Base-by-base conservation (phyloP, 2,329 filamentous ascomycete species). In the Neofusicoccum cordaticola region DNA sequence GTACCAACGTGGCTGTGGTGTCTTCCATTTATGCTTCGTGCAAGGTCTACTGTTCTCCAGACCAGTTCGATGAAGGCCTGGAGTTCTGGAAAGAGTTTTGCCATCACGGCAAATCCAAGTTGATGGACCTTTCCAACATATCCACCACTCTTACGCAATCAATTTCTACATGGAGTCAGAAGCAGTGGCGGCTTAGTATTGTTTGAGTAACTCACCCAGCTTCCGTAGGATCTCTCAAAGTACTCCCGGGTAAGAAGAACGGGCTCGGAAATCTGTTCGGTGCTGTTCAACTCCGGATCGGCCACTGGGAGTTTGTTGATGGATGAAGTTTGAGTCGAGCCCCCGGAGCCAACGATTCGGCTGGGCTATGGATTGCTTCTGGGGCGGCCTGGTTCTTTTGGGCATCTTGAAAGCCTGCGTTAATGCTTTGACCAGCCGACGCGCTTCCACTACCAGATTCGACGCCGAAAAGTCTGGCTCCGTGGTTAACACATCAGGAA, bases 211-310 rank as follows among this genome's bases (percentile, higher is more conserved):
- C 60, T 62, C 27, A 52, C 60, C 11, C 4, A 41, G 39, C 42
- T 51, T 6, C 11, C 17, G 47, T 44, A 52, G 15, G 47, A n/a
- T 9, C 60, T 34, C 1, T 52, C 19, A 11, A 17, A 62, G 15
- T 62, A 53, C 17, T 17, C 13, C 2, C 8, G 34, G 3, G 35
- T 41, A 13, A 62, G 48, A 42, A 62, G 17, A 12, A 42, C 17
- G 1, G 60, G 60, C 6, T 17, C 13, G 3, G 35, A 17, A n/a
- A 44, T 42, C 9, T 9, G 15, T 12, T 34, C 17, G 1, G 60
- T 42, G 4, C n/a, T 42, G 60, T 62, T 62, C n/a, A 42, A 13
- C n/a, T 62, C 60, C 6, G 60, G 60, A 17, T 62, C 60, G 7
- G 37, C 48, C 34, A 35, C 8, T 12, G 12, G 34, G 34, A 62